Evolutionary conservation across 495 filamentous ascomycete species (phyloP), one percentile per base, ranked within the genome.

Genomic region (Penicillium arizonense): DNA sequence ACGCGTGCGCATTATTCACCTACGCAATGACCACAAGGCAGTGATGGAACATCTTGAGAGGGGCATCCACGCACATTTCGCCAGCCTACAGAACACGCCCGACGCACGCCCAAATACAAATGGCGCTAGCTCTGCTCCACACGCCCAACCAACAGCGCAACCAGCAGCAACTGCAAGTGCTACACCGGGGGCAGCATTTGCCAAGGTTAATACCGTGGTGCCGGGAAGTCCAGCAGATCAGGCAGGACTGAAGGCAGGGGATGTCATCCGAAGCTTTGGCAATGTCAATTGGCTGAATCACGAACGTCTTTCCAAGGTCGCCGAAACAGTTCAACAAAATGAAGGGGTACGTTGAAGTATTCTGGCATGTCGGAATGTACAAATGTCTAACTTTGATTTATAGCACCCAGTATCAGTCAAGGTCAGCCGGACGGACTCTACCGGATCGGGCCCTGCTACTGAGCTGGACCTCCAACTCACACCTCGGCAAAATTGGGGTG

Each of bases 1-100:
- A 13, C 78, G 95, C 62, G 80, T 91, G 6, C 86, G 90, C 26
- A 97, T 97, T 44, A 95, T 97, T 41, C 81, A 84, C 58, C 81
- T 97, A 26, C 85, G 86, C 50, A 97, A 96, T 65, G 95, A 99
- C 72, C 91, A 94, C 70, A 97, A 97, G 67, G 84, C 83, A 14
- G 71, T 96, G 34, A 96, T 97, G 89, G 71, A 67, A 45, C 69
- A 79, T 38, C 85, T 97, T 58, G 95, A 97, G 70, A 82, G 81
- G 55, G 84, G 84, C 13, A 77, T 98, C 4, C 90, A 97, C 63
- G 85, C 85, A 43, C 88, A 93, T 46, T 80, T 81, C 50, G 74
- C 75, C 23, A 65, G 59, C 33, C 47, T 76, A 38, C 68, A 72
- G 40, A 65, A 66, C 41, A 53, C 65, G 4, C 64, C 68, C 40